These are phyloP conservation scores for Castanea sativa DNA, from an alignment of 306 rosid genomes.

Conservation along the genomic window DNA sequence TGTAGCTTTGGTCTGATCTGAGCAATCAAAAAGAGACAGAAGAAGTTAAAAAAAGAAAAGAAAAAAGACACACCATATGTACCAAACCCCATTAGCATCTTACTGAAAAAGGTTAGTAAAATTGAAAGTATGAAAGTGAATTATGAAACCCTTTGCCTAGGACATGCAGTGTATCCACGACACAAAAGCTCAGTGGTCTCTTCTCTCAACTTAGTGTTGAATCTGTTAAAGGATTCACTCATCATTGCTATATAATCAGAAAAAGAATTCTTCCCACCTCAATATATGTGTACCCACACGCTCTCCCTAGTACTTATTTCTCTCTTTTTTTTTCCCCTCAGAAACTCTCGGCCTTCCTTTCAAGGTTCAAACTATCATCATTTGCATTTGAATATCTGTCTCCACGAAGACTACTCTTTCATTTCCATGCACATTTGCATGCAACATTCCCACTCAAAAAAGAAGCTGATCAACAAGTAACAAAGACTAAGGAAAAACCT, in stretches of 20 bases:
- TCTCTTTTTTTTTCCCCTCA: conserved; percentile 40
- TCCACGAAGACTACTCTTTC: conserved; percentile 24
- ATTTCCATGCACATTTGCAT: conserved; percentile 50
- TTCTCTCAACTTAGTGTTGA: neutral
- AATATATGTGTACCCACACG: conserved; percentile 23
- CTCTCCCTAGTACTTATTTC: neutral
- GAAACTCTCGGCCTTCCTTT: conserved; percentile 27
- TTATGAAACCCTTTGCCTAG: conserved; percentile 2
- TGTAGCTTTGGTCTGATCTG: too few species aligned
- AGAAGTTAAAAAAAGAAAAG: neutral
- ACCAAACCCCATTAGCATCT: conserved; percentile 29
- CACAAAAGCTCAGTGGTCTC: neutral
- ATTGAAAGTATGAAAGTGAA: conserved; percentile 32
- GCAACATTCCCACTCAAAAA: conserved; percentile 32
- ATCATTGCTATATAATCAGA: conserved; percentile 45
- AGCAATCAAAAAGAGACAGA: too few species aligned
- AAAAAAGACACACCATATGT: neutral
- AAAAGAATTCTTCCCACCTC: conserved; percentile 31
- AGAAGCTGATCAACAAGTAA: conserved; percentile 11
- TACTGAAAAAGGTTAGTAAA: conserved; percentile 38
- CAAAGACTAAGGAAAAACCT: neutral
- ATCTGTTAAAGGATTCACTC: conserved; percentile 31
- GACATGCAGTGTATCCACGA: conserved; percentile 4
- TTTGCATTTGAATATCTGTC: conserved; percentile 76
- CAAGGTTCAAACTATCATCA: conserved; percentile 55